Evolutionary conservation across 495 filamentous ascomycete species (phyloP), one percentile per base, ranked within the genome.

Genomic region (Tuber umbilicatum): DNA sequence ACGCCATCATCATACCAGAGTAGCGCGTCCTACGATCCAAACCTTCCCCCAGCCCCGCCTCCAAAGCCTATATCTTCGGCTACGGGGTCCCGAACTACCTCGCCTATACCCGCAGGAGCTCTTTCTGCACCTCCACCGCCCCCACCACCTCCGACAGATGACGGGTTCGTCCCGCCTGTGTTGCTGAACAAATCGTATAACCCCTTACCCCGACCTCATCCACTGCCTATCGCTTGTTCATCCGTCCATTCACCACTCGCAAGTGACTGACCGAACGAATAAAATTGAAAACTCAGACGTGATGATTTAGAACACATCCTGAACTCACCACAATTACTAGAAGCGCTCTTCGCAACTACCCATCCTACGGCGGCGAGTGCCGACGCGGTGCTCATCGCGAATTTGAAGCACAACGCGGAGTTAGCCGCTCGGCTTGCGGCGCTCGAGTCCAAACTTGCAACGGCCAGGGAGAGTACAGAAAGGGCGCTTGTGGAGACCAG

Each of bases 401-500:
- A 92, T 72, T 88, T 97, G 0, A 84, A 87, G 71, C 86, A 87
- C 19, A 94, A 94, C 81, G 82, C 92, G 14, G 83, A 88, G n/a
- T 88, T 90, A 21, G 88, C 92, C 27, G 84, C 88, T 64, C 87
- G 87, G 78, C 83, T 92, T 37, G 78, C 84, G 14, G 85, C 87
- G 14, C 86, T 89, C 2, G 89, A 92, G 79, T 81, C 86, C 7
- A 89, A 86, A 60, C 86, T 97, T 35, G 82, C 85, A 3, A 85
- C 87, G 73, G 87, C 91, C 42, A 91, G 93, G 73, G 85, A 87
- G 35, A 84, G 85, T 12, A 90, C 92, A 0, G 93, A 97, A 82
- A 89, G 91, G 2, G 91, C 94, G 70, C 89, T 99, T 2, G 88
- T 98, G 1, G 87, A 90, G 3, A 89, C 94, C 31, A 91, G 93